Evolutionary conservation across 2,329 filamentous ascomycete species (phyloP).

Genomic region (Cladosporium oxysporum): DNA sequence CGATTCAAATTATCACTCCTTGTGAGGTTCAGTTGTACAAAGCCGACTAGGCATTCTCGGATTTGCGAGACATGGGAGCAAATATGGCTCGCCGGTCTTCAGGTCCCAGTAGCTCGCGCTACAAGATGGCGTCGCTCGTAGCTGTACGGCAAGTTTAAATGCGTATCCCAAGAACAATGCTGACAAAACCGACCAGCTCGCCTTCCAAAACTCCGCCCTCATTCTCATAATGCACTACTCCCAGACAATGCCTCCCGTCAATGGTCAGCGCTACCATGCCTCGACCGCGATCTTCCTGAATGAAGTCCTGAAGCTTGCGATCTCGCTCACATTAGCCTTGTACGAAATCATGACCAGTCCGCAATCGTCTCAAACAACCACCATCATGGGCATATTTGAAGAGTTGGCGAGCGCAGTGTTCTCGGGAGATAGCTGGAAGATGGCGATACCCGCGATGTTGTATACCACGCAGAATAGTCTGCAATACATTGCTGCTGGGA

Average conservation of each 20-base stretch:
- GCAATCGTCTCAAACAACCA: slow-evolving; percentile 74
- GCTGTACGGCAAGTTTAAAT: slow-evolving; percentile 2
- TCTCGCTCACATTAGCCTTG: slow-evolving; percentile 83
- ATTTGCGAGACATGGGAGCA: not conserved
- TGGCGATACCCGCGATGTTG: slow-evolving; percentile 82
- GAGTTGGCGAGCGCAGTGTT: slow-evolving; percentile 81
- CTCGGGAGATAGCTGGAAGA: slow-evolving; percentile 88
- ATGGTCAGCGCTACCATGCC: slow-evolving; percentile 85
- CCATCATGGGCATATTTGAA: slow-evolving; percentile 60
- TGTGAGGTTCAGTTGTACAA: not conserved
- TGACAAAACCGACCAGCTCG: slow-evolving; percentile 57
- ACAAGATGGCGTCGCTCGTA: slow-evolving; percentile 17
- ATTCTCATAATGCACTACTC: slow-evolving; percentile 93
- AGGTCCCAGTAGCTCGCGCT: not conserved
- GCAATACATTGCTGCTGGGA: slow-evolving; percentile 88
- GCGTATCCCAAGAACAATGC: not conserved
- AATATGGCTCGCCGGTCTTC: slow-evolving; percentile 15
- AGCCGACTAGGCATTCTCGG: not conserved
- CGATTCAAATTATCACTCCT: not conserved
- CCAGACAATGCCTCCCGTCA: slow-evolving; percentile 81
- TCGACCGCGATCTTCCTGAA: slow-evolving; percentile 94
- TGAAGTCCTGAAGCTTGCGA: slow-evolving; percentile 84
- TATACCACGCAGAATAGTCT: slow-evolving; percentile 94
- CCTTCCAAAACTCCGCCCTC: slow-evolving; percentile 76
- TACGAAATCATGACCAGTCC: slow-evolving; percentile 83